Base-by-base conservation (phyloP, 2,329 filamentous ascomycete species). In the Didymella exigua region DNA sequence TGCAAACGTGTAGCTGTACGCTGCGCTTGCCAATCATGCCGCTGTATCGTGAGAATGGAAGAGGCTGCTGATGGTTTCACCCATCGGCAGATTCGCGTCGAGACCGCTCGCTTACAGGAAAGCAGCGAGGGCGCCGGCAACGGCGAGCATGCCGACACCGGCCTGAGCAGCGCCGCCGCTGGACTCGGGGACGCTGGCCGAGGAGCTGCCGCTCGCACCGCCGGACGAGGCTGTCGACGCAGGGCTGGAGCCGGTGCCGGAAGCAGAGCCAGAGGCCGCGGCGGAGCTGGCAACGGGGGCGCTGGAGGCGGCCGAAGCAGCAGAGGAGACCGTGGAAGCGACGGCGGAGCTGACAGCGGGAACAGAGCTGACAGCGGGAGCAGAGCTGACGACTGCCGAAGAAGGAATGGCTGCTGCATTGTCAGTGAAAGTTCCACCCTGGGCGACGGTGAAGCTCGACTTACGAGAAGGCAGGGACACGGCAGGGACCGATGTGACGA, bases 51-150 rank as follows among this genome's bases (percentile, higher is more conserved):
- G 52, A 55, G 51, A 58, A 58, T 54, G 31, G 42, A 50, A 43
- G 29, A 30, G 14, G 33, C 19, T 18, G 46, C 30, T 2, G 26
- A 38, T 36, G 34, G 33, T 37, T 23, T 18, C 5, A 40, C 21
- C 47, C 40, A 36, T 53, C 40, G 68, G 66, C 69, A 49, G 3
- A 10, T 24, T 19, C 5, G 13, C 18, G 36, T 8, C 4, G 30
- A 16, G 2, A 38, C 36, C 24, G 36, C 36, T 38, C 24, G 36
- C 36, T 38, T 38, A 38, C 36, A 74, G 57, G 59, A 71, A 44
- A 43, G 67, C 61, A 49, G 66, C 70, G 54, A 72, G 51, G 21
- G 62, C 65, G 34, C 70, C 69, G 59, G 72, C 36, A 13, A 38
- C 36, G 13, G 36, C 36, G 36, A 38, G 21, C 1, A 38, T 19